A percentile compares a stretch with the other conserved stretches of the same genome.
phyloP scores from a whole-genome alignment of 2,329 filamentous ascomycete genomes.

The Macrophomina tecta region DNA sequence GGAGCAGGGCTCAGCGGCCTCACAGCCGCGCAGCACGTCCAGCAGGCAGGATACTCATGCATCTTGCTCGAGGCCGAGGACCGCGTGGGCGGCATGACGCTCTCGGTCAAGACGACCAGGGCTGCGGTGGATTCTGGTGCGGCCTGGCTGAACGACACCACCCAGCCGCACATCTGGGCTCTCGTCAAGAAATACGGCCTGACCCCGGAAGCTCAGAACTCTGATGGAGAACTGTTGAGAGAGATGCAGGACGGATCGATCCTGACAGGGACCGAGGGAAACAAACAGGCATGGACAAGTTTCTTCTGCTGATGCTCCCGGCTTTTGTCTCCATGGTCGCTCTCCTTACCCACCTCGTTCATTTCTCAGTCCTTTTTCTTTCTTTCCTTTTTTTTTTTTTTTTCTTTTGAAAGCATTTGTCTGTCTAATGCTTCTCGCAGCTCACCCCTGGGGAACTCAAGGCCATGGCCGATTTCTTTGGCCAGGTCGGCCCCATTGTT shows the following conservation, averaged over 20 bases:
- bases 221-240: slow-evolving; percentile 43
- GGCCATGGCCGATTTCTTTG: slow-evolving; percentile 12
- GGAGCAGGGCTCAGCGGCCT: slow-evolving; percentile 52
- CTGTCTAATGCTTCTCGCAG: background rate
- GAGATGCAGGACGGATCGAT: slow-evolving; percentile 15
- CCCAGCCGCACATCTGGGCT: slow-evolving; percentile 54
- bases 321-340: background rate
- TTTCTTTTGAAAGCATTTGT: background rate
- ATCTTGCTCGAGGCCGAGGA: slow-evolving; percentile 58
- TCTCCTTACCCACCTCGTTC: background rate
- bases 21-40: slow-evolving; percentile 41
- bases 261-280: slow-evolving; percentile 1
- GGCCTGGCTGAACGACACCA: slow-evolving; percentile 65
- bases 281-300: slow-evolving; percentile 2
- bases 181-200: slow-evolving; percentile 51
- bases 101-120: slow-evolving; percentile 42
- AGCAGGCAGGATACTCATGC: slow-evolving; percentile 46
- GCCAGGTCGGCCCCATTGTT: background rate
- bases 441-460: slow-evolving; percentile 12
- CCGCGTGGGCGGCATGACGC: slow-evolving; percentile 60
- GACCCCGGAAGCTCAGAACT: slow-evolving; percentile 57
- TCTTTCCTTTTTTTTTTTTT: background rate
- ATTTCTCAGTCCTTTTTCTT: background rate
- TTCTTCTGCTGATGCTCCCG: background rate
- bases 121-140: slow-evolving; percentile 58